Percentiles rank a stretch among this genome's conserved stretches.
These are phyloP conservation scores for Penicillium sp. DNA, from an alignment of 2,329 filamentous ascomycete genomes.

Conservation along the genomic window DNA sequence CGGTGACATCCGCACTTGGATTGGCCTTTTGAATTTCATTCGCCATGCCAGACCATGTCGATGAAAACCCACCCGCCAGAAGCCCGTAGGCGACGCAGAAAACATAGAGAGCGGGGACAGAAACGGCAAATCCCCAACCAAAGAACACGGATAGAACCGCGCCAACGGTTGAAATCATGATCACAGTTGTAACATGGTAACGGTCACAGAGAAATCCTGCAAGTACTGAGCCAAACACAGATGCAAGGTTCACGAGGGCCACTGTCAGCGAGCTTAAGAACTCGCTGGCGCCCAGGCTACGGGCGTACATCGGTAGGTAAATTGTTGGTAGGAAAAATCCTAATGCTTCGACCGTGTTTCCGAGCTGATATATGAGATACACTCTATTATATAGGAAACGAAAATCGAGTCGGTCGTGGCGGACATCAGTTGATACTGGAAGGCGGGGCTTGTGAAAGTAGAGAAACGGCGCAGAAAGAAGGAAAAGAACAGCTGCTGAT, in stretches of 20 bases:
- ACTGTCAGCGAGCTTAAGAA: constrained; percentile 31
- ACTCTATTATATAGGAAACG: constrained; percentile 35
- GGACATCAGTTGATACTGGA: constrained; percentile 23
- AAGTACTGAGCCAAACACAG: constrained; percentile 45
- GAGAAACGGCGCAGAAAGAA: constrained; percentile 45
- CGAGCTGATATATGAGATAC: constrained; percentile 43
- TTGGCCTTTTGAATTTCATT: constrained; percentile 24
- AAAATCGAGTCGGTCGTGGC: constrained; percentile 35
- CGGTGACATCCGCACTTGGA: constrained; percentile 21
- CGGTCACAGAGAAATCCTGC: constrained; percentile 29
- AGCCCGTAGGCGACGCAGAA: constrained; percentile 28
- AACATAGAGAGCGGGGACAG: constrained; percentile 21
- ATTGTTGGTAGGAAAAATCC: constrained; percentile 43
- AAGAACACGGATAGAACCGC: constrained; percentile 27
- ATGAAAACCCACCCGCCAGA: constrained; percentile 26
- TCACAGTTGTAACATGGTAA: constrained; percentile 27
- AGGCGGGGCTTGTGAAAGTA: constrained; percentile 38
- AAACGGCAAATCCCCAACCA: constrained; percentile 25
- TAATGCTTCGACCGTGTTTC: constrained; percentile 40
- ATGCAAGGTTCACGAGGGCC: constrained; percentile 36
- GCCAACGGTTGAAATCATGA: constrained; percentile 28
- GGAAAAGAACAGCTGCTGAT: constrained; percentile 35
- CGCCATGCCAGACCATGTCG: constrained; percentile 28
- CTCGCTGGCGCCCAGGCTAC: constrained; percentile 27
- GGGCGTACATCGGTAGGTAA: constrained; percentile 39